Conservation (phyloP, 306 rosid species). For the Inga leiocalycina region DNA sequence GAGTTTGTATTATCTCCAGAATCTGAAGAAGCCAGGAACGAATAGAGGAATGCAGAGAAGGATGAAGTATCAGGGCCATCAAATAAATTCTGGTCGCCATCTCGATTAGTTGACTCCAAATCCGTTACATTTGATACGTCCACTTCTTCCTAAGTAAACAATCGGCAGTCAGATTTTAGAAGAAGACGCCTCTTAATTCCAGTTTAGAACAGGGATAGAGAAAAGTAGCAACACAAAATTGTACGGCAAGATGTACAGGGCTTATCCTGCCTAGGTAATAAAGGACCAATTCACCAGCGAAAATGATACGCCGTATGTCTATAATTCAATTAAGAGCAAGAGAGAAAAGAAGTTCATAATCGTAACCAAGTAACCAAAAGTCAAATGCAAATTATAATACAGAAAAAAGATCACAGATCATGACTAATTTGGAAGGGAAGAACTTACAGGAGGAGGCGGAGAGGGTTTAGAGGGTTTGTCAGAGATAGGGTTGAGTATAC, state of each 20-base stretch:
- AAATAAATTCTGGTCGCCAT: constrained; percentile 41
- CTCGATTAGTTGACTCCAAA: constrained; percentile 47
- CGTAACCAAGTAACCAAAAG: not conserved
- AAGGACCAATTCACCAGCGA: not conserved
- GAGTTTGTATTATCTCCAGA: constrained; percentile 42
- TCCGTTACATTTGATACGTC: constrained; percentile 45
- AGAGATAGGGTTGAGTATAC: constrained; percentile 83
- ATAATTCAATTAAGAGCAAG: not conserved
- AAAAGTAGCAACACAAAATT: too few species aligned
- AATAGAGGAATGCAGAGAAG: constrained; percentile 79
- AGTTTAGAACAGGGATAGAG: not conserved
- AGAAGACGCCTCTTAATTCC: not conserved
- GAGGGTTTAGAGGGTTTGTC: constrained; percentile 62
- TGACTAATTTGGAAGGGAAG: not conserved
- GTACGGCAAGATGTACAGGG: not conserved
- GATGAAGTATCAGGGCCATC: constrained; percentile 97
- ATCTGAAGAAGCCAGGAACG: constrained; percentile 65
- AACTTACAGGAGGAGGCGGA: constrained; percentile 59
- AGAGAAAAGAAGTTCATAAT: not conserved
- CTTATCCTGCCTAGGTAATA: not conserved
- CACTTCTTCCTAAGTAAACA: constrained; percentile 55
- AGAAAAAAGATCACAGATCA: not conserved
- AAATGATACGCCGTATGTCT: not conserved
- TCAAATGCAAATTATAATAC: not conserved
- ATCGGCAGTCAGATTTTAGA: not conserved